Conservation (phyloP, 331 rosid species). For the Malus hybrid region DNA sequence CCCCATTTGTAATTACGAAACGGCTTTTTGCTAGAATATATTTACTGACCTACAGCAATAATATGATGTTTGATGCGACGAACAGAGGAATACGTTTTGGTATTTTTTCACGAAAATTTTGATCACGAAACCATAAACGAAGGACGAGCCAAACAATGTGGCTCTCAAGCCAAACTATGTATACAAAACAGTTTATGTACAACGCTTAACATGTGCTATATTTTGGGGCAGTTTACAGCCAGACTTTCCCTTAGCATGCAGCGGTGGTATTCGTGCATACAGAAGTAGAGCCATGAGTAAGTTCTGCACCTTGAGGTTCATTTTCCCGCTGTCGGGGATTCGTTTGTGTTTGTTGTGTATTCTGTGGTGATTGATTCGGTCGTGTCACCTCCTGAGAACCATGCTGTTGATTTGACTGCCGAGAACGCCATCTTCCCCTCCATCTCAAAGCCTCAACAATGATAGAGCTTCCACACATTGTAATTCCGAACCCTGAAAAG, state of each 20-base stretch:
- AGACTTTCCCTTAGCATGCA: background rate
- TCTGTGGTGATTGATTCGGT: conserved; percentile 23
- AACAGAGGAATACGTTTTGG: background rate
- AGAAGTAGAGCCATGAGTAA: background rate
- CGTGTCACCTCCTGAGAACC: background rate
- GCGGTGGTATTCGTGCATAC: background rate
- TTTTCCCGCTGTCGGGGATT: conserved; percentile 27
- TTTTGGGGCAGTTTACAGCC: conserved; percentile 5
- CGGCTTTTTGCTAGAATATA: conserved; percentile 41
- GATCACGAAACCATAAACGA: background rate
- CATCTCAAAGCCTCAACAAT: conserved; percentile 35
- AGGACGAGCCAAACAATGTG: background rate
- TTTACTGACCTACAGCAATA: conserved; percentile 42
- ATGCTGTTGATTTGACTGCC: conserved; percentile 22
- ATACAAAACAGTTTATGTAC: background rate
- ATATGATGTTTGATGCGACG: conserved; percentile 32
- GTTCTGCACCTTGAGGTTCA: conserved; percentile 17
- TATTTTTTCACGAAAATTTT: background rate
- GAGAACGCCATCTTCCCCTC: conserved; percentile 31
- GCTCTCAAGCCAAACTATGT: background rate
- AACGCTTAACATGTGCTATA: background rate
- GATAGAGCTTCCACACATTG: conserved; percentile 48
- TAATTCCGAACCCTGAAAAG: conserved; percentile 56
- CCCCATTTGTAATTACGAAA: conserved; percentile 49
- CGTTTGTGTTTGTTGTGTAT: conserved; percentile 16